Evolutionary conservation across 768 basidiomycete genomes (phyloP), one percentile per base, ranked within the genome.

Genomic region (Russula ochroleuca): DNA sequence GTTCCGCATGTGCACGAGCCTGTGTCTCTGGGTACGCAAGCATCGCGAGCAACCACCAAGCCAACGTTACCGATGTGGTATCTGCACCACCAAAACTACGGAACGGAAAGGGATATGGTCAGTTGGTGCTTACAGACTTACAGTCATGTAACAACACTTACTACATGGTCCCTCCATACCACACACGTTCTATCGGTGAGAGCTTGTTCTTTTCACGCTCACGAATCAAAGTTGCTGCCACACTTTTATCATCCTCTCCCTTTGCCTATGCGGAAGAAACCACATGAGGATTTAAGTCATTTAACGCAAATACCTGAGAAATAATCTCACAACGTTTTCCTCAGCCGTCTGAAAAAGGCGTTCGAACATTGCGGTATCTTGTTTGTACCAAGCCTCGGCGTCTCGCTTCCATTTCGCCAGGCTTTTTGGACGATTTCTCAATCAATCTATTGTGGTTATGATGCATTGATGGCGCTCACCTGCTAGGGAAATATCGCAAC

Each of bases 381-480:
- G 21, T 21, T 13, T 54, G 37, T 37, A 54, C 35, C 19, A 17
- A 15, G 35, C 37, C 53, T 54, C 53, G 21, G 53, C 53, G 2
- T 38, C 37, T 8, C 53, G 53, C 17, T 54, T 54, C 53, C 53
- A 54, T 23, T 54, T 54, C 8, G 37, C 53, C 53, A 54, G n/a
- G 14, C 53, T 54, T 13, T 38, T 51, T 38, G 21, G 10, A 23
- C 13, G 5, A 21, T 4, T 10, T 14, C 35, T 23, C 21, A 7
- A 37, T 38, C 37, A 38, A 40, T 38, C 11, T 19, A 5, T 38
- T 38, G n/a, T 1, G 1, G 17, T 38, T 10, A 23, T 38, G 23
- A 38, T 28, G 43, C 19, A 43, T 43, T 35, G 21, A 17, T 6
- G 14, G 11, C 7, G 7, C 53, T 23, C 53, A 54, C 53, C 53